Base-by-base conservation (phyloP, 2,329 filamentous ascomycete species). In the Calonectria honghensis region DNA sequence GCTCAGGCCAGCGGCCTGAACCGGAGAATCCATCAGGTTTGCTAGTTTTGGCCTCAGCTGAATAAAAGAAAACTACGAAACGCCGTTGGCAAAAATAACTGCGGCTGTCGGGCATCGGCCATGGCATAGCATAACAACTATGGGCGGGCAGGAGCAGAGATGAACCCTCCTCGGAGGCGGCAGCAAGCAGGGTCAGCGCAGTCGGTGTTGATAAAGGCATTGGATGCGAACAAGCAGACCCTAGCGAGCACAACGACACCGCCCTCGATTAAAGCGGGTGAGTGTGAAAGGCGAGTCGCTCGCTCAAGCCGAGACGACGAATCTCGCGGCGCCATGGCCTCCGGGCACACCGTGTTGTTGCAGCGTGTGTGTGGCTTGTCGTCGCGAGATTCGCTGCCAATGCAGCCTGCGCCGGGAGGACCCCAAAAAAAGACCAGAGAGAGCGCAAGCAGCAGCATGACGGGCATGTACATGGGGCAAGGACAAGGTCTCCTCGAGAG, bases 191-290 rank as follows among this genome's bases (percentile, higher is more conserved):
- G 70, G 70, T 32, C 45, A 35, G 41, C 63, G 61, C 51, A 24
- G 63, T 37, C 63, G 50, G n/a, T 37, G 61, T 67, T 70, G 31
- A 68, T 51, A 52, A 67, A 41, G 57, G 51, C 52, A 41, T 63
- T 37, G 54, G 64, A 50, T 68, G 54, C 54, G 41, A 68, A 37
- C 65, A 64, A 73, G 54, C 70, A 64, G 52, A 59, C 39, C 67
- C 67, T 39, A 27, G 67, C 52, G 18, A 51, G 45, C 24, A 45
- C 35, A 13, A 61, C 57, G 57, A 63, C 48, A 51, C 64, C 41
- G 45, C 64, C 45, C 64, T 35, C n/a, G 20, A 39, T 31, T 27
- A 29, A 66, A 20, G 39, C 18, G 16, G 52, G 29, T n/a, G 29
- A 57, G 18, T n/a, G 57, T 41, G 18, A 32, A 54, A 29, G 57